A percentile compares a stretch with the other conserved stretches of the same genome.
phyloP scores from a whole-genome alignment of 495 filamentous ascomycete genomes.

The Xylaria bambusicola region DNA sequence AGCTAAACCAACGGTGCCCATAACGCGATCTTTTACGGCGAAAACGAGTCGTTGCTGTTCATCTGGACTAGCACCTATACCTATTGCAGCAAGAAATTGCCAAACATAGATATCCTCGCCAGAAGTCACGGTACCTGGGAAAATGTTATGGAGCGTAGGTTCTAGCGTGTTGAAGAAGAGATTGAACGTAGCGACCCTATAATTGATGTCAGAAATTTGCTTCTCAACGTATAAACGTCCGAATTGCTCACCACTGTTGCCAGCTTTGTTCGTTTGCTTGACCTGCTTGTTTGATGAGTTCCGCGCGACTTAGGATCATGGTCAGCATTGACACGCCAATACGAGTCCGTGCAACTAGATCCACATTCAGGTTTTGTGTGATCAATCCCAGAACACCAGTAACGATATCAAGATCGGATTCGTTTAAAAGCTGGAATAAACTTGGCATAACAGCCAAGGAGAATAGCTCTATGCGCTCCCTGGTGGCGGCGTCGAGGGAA shows the following conservation, averaged over 20 bases:
- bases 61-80: conserved; percentile 85
- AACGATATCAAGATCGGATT: conserved; percentile 86
- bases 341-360: conserved; percentile 74
- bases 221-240: background rate
- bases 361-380: conserved; percentile 77
- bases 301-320: conserved; percentile 91
- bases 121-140: conserved; percentile 79
- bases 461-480: conserved; percentile 92
- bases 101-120: conserved; percentile 93
- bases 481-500: conserved; percentile 67
- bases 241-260: conserved; percentile 71
- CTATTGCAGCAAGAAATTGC: conserved; percentile 94
- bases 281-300: conserved; percentile 82
- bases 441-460: conserved; percentile 83
- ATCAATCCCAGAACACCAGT: conserved; percentile 85
- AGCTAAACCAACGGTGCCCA: conserved; percentile 87
- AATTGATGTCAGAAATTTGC: conserved; percentile 17
- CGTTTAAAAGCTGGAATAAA: conserved; percentile 83
- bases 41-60: conserved; percentile 93
- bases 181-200: conserved; percentile 68
- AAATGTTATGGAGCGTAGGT: conserved; percentile 76
- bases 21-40: conserved; percentile 96
- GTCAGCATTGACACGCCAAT: conserved; percentile 88
- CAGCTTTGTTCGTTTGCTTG: conserved; percentile 69
- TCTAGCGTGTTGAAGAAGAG: conserved; percentile 85